Percentiles rank a stretch among this genome's conserved stretches.
phyloP scores from a whole-genome alignment of 2,329 filamentous ascomycete species.

The Cytospora mali region DNA sequence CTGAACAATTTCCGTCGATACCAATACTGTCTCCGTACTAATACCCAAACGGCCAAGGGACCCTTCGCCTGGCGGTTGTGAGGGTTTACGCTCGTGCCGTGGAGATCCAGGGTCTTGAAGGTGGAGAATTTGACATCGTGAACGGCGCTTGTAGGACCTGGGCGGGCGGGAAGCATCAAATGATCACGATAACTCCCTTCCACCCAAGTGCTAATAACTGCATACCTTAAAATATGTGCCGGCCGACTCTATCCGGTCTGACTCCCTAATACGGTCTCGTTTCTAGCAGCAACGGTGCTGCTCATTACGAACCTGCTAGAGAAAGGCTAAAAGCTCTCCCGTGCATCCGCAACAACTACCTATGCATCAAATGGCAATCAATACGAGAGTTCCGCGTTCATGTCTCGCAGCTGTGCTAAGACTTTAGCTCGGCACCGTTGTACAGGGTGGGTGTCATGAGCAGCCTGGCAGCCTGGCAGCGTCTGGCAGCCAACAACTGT shows the following conservation, averaged over 20 bases:
- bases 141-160: not conserved
- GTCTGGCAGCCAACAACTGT: too few relatives aligned
- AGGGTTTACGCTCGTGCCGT: slow-evolving; percentile 5
- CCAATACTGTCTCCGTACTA: not conserved
- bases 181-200: slow-evolving; percentile 9
- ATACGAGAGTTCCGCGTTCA: not conserved
- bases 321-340: slow-evolving; percentile 19
- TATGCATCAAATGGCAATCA: not conserved
- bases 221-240: too few relatives aligned
- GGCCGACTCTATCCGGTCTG: not conserved
- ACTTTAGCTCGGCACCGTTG: not conserved
- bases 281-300: not conserved
- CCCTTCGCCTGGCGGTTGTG: not conserved
- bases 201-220: too few relatives aligned
- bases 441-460: slow-evolving; percentile 11
- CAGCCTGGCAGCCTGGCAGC: too few relatives aligned
- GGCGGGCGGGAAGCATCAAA: not conserved
- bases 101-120: slow-evolving; percentile 8
- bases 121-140: slow-evolving; percentile 1
- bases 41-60: not conserved
- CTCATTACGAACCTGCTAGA: slow-evolving; percentile 10
- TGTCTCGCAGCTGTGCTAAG: too few relatives aligned
- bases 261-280: not conserved
- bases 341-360: too few relatives aligned
- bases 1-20: slow-evolving; percentile 12